Evolutionary conservation across 164 flowering plant species (phyloP).

Genomic region (Hamamelis virginiana): DNA sequence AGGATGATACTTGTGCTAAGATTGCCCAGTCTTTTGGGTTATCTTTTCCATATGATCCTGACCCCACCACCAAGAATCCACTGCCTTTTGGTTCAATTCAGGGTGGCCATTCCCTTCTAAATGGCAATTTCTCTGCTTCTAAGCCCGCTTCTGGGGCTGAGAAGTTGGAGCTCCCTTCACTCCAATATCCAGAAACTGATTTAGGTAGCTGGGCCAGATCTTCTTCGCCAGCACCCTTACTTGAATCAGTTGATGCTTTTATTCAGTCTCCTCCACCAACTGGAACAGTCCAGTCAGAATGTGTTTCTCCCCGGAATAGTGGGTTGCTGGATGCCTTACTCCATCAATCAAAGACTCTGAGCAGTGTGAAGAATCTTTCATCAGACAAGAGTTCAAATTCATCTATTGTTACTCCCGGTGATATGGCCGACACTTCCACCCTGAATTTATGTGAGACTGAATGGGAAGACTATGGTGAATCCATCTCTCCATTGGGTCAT

Average conservation of each 20-base stretch:
- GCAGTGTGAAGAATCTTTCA: conserved; percentile 42
- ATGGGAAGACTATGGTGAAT: conserved; percentile 49
- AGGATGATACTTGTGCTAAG: conserved; percentile 37
- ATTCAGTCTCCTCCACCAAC: conserved; percentile 44
- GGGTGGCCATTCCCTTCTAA: conserved; percentile 77
- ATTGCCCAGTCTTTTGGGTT: conserved; percentile 40
- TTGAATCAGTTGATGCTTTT: conserved; percentile 50
- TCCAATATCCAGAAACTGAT: conserved; percentile 83
- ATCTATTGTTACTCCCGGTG: conserved; percentile 40
- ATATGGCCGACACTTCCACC: conserved; percentile 31
- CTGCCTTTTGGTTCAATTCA: conserved; percentile 28
- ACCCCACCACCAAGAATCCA: conserved; percentile 21
- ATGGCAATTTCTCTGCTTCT: conserved; percentile 89
- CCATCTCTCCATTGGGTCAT: conserved; percentile 61
- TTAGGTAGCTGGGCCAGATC: conserved; percentile 57
- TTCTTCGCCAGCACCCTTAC: conserved; percentile 32
- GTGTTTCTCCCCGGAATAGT: conserved; percentile 53
- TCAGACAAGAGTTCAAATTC: conserved; percentile 52
- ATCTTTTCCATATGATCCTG: conserved; percentile 42
- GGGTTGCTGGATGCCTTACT: conserved; percentile 71
- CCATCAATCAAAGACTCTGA: conserved; percentile 43
- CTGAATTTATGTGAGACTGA: conserved; percentile 39
- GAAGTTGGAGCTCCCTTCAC: conserved; percentile 99
- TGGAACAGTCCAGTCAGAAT: conserved; percentile 38
- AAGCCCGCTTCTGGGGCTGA: conserved; percentile 57